phyloP scores from a whole-genome alignment of 371 early-diverging fungal genomes.

The Mucor lusitanicus region DNA sequence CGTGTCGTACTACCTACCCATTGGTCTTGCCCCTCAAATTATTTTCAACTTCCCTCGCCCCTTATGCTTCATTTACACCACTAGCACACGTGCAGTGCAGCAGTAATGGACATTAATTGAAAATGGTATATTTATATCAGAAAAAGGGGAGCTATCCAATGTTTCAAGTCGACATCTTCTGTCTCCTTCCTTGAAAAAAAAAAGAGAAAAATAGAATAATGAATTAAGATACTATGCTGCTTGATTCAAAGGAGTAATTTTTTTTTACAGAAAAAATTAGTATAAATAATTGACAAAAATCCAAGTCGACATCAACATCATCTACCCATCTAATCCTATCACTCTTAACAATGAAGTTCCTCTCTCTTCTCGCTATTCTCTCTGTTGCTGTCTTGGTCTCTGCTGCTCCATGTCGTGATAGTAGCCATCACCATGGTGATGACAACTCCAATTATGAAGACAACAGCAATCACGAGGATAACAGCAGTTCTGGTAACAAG shows the following conservation, averaged over 20 bases:
- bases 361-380: constrained; percentile 8
- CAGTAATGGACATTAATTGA: background rate
- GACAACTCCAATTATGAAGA: background rate
- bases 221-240: background rate
- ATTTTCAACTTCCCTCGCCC: background rate
- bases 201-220: background rate
- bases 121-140: background rate
- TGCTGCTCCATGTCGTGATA: constrained; percentile 11
- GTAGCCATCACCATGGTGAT: background rate
- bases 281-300: constrained; percentile 4
- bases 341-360: constrained; percentile 9
- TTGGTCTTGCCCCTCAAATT: background rate
- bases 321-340: background rate
- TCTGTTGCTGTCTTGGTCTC: constrained; percentile 8
- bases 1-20: background rate
- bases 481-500: constrained; percentile 8
- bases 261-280: background rate
- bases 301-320: background rate
- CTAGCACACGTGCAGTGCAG: background rate
- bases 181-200: background rate
- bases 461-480: constrained; percentile 3
- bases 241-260: background rate
- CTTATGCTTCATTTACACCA: background rate
- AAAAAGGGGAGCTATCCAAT: background rate
- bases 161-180: background rate